Evolutionary conservation across 768 basidiomycete species (phyloP), one percentile per base, ranked within the genome.

Genomic region (Fibroporia radiculosa): DNA sequence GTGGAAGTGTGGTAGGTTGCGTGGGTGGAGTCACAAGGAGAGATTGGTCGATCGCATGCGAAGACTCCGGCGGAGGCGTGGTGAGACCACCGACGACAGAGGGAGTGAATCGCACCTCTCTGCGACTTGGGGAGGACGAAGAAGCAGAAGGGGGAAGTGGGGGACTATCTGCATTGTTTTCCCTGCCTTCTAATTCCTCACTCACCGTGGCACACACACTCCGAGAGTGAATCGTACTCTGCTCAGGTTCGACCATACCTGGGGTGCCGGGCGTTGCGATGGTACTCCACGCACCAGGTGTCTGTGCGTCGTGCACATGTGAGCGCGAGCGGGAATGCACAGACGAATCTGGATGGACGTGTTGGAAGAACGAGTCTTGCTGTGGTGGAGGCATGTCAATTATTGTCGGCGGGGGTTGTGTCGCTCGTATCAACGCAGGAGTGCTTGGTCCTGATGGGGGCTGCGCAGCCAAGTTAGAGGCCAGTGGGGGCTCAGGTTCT

Each of bases 231-330:
- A 19, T 27, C 22, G n/a, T 26, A 12, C 4, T 19, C 12, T 24
- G 25, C 16, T 18, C 24, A 22, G 16, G 27, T 20, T n/a, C 29
- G 28, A 7, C 18, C 28, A 8, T 55, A 48, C 49, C 25, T 52
- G 67, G 49, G 48, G 72, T 66, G 1, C 87, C 87, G 3, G 87
- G 85, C 0, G 87, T 87, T 4, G 85, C 84, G 11, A 74, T 72
- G 0, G 81, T 87, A 51, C 83, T 86, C 87, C 86, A 89, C 32
- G 67, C 70, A 2, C 76, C 80, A 22, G 80, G 77, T 14, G 69
- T 77, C n/a, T 48, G 52, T 12, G 65, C 61, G 3, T 34, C 54
- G n/a, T n/a, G n/a, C n/a, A 55, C 60, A 36, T 51, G 1, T 56
- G 55, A 10, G 59, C 57, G 37, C 48, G 55, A 47, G 13, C 48